phyloP scores from a whole-genome alignment of 139 green algal species.

The Closterium sp. region DNA sequence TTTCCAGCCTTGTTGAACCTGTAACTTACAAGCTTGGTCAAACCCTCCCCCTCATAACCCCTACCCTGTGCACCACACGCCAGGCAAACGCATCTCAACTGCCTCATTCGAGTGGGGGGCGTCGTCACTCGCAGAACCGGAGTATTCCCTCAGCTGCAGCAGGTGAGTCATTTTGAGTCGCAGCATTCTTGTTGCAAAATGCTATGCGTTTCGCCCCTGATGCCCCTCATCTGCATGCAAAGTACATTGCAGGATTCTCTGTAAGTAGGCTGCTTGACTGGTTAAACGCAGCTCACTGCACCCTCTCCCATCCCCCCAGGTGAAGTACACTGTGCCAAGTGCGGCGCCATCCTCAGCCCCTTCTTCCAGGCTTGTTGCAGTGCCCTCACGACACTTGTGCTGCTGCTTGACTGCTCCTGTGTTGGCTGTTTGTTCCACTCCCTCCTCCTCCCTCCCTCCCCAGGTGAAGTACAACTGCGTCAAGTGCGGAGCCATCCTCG shows the following conservation, averaged over 20 bases:
- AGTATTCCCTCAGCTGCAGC: conserved; percentile 94
- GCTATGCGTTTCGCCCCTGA: too few relatives aligned
- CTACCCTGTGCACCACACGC: neutral
- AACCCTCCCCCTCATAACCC: neutral
- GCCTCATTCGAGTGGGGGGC: conserved; percentile 79
- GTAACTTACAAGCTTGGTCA: too few relatives aligned
- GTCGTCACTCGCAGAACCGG: conserved; percentile 93
- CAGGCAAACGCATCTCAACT: conserved; percentile 80
- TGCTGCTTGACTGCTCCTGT: too few relatives aligned
- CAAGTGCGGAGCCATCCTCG: conserved; percentile 81
- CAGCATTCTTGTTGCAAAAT: too few relatives aligned
- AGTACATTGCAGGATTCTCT: neutral
- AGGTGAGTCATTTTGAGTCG: neutral
- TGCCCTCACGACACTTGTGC: too few relatives aligned
- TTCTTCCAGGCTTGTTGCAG: too few relatives aligned
- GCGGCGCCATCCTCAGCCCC: neutral
- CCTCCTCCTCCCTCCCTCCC: too few relatives aligned
- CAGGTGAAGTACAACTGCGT: conserved; percentile 87
- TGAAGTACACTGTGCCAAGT: neutral
- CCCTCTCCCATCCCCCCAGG: neutral
- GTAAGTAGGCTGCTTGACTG: neutral
- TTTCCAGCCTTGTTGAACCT: neutral
- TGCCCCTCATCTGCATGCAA: too few relatives aligned
- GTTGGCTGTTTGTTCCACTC: too few relatives aligned
- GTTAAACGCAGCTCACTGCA: neutral